Evolutionary conservation across 139 green algal species (phyloP).

Genomic region (Chlamydomonas schloesseri): DNA sequence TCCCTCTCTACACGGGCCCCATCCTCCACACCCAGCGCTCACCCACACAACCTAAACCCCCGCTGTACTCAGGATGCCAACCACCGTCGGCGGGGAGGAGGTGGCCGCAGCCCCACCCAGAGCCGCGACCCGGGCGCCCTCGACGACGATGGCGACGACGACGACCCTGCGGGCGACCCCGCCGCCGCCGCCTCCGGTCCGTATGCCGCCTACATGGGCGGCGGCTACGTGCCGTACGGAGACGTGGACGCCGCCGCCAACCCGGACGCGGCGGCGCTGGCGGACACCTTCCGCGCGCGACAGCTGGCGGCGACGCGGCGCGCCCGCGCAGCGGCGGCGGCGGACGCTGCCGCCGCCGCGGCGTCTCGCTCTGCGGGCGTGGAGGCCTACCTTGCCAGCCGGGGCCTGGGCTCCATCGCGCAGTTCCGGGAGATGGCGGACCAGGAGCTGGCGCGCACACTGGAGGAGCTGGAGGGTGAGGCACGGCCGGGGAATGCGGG

Average conservation of each 20-base stretch:
- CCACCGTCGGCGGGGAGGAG: too few species aligned
- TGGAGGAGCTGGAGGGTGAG: slow-evolving; percentile 9
- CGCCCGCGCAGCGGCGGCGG: not conserved
- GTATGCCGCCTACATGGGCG: not conserved
- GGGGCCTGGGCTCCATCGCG: slow-evolving; percentile 11
- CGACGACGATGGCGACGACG: not conserved
- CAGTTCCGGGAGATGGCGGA: not conserved
- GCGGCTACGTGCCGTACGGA: not conserved
- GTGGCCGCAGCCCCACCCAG: too few species aligned
- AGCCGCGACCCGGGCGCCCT: not conserved
- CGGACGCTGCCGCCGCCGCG: not conserved
- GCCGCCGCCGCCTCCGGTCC: too few species aligned
- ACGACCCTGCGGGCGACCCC: too few species aligned
- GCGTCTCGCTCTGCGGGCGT: not conserved
- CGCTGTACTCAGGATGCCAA: too few species aligned
- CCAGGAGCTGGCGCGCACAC: not conserved
- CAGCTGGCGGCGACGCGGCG: not conserved
- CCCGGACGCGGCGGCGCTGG: slow-evolving; percentile 3
- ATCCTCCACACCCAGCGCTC: too few species aligned
- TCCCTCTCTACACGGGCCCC: too few species aligned
- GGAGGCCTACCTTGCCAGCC: not conserved
- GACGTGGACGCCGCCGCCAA: not conserved
- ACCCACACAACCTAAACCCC: not conserved
- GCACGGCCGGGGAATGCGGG: too few species aligned
- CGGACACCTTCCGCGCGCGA: not conserved